These are phyloP conservation scores for Pyricularia pennisetigena DNA, from an alignment of 2,329 filamentous ascomycete species.

Conservation along the genomic window DNA sequence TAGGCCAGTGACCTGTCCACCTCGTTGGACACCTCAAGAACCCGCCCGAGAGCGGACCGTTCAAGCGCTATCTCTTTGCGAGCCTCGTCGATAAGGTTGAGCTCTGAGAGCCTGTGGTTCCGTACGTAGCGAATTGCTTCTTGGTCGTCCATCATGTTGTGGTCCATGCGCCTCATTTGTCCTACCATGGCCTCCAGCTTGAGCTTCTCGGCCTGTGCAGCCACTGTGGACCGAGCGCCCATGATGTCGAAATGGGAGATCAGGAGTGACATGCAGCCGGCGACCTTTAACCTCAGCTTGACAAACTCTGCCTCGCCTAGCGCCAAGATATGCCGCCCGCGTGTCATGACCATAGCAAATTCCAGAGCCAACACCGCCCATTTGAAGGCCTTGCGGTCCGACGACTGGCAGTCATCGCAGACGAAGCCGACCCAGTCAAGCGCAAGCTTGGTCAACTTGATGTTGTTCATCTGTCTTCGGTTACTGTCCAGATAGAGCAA, in stretches of 20 bases:
- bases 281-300: slow-evolving; percentile 75
- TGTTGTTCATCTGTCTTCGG: slow-evolving; percentile 90
- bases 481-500: slow-evolving; percentile 94
- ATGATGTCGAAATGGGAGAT: slow-evolving; percentile 99
- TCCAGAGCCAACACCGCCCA: slow-evolving; percentile 95
- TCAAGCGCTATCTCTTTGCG: slow-evolving; percentile 75
- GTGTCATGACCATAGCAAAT: slow-evolving; percentile 95
- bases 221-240: slow-evolving; percentile 86
- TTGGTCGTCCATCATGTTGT: slow-evolving; percentile 71
- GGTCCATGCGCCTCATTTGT: slow-evolving; percentile 60
- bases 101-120: slow-evolving; percentile 62
- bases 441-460: slow-evolving; percentile 85
- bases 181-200: slow-evolving; percentile 71
- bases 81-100: slow-evolving; percentile 67
- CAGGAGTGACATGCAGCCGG: slow-evolving; percentile 91
- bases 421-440: slow-evolving; percentile 98
- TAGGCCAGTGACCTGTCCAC: slow-evolving; percentile 91
- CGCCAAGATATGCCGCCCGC: slow-evolving; percentile 84
- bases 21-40: slow-evolving; percentile 90
- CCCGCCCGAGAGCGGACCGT: slow-evolving; percentile 77
- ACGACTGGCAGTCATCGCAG: slow-evolving; percentile 89
- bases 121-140: slow-evolving; percentile 69
- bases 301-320: slow-evolving; percentile 84
- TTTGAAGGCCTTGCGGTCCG: slow-evolving; percentile 90
- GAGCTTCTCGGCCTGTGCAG: slow-evolving; percentile 88